These are phyloP conservation scores for Monoraphidium neglectum DNA, from an alignment of 139 green algal genomes.

Conservation along the genomic window DNA sequence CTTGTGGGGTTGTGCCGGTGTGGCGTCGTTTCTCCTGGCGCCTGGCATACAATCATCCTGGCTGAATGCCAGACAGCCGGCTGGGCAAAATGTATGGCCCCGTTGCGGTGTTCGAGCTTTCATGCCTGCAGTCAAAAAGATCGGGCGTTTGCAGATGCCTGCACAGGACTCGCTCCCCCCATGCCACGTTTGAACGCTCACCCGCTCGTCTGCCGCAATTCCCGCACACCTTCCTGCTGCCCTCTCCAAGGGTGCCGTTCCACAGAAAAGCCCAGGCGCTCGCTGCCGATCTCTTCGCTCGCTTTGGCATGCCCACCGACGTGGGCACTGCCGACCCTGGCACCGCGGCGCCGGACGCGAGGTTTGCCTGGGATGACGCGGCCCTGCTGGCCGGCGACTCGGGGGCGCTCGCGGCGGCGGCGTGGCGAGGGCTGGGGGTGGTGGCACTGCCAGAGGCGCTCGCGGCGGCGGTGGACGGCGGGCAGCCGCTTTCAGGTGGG, in stretches of 20 bases:
- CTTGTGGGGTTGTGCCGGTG: no score
- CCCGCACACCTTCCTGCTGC: no score
- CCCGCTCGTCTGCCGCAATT: no score
- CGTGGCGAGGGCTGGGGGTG: conserved; percentile 10
- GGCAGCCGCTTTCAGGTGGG: conserved; percentile 1
- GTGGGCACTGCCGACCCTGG: not conserved
- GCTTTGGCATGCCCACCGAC: conserved; percentile 14
- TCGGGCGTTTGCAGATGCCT: no score
- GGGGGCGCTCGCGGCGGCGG: conserved; percentile 9
- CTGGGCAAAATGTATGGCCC: no score
- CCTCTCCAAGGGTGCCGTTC: conserved; percentile 7
- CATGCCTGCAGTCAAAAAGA: no score
- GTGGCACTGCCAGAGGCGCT: not conserved
- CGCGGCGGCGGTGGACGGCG: not conserved
- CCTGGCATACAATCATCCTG: no score
- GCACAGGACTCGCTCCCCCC: no score
- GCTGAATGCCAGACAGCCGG: no score
- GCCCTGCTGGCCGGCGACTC: conserved; percentile 39
- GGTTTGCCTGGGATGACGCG: conserved; percentile 41
- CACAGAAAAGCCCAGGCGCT: conserved; percentile 55
- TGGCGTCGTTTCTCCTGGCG: no score
- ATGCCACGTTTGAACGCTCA: no score
- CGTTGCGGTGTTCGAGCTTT: no score
- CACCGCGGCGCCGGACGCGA: conserved; percentile 24
- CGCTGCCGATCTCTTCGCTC: conserved; percentile 32